A percentile compares a stretch with the other conserved stretches of the same genome.
Evolutionary conservation across 176 grass and related monocot species (phyloP).

Genomic region (Aegilops longissima): DNA sequence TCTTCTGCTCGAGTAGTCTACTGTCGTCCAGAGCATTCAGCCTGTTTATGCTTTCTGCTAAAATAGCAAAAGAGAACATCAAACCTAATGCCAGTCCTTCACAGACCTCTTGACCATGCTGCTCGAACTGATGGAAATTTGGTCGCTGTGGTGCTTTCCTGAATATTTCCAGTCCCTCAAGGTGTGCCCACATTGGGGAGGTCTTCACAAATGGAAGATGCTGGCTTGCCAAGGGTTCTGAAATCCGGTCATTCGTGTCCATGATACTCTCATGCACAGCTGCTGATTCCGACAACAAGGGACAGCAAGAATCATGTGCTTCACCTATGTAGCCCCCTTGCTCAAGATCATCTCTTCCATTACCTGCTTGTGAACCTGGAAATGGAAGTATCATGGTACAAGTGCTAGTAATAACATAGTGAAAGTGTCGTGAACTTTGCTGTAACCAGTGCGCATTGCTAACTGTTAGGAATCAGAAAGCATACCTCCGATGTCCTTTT

Average conservation of each 20-base stretch:
- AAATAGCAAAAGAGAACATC: constrained; percentile 57
- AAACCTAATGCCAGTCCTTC: constrained; percentile 69
- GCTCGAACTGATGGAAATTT: constrained; percentile 36
- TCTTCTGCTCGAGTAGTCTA: constrained; percentile 41
- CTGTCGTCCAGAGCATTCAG: constrained; percentile 32
- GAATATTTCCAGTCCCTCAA: constrained; percentile 60
- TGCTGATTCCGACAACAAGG: constrained; percentile 1
- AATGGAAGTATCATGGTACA: not conserved
- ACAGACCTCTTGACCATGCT: constrained; percentile 35
- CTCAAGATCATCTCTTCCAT: not conserved
- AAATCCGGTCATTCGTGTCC: not conserved
- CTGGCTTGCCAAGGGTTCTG: not conserved
- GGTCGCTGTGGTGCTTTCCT: constrained; percentile 37
- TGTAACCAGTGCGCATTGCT: not conserved
- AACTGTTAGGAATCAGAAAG: not conserved
- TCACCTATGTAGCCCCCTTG: not conserved
- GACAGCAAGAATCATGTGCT: not conserved
- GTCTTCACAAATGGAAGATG: constrained; percentile 46
- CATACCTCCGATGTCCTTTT: constrained; percentile 22
- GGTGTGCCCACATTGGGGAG: constrained; percentile 43
- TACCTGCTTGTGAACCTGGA: constrained; percentile 15
- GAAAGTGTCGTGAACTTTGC: not conserved
- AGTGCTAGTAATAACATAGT: not conserved
- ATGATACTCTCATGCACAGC: constrained; percentile 8
- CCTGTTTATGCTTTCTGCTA: constrained; percentile 41